These are phyloP conservation scores for Daldinia sp. DNA, from an alignment of 2,329 filamentous ascomycete species.

Conservation along the genomic window DNA sequence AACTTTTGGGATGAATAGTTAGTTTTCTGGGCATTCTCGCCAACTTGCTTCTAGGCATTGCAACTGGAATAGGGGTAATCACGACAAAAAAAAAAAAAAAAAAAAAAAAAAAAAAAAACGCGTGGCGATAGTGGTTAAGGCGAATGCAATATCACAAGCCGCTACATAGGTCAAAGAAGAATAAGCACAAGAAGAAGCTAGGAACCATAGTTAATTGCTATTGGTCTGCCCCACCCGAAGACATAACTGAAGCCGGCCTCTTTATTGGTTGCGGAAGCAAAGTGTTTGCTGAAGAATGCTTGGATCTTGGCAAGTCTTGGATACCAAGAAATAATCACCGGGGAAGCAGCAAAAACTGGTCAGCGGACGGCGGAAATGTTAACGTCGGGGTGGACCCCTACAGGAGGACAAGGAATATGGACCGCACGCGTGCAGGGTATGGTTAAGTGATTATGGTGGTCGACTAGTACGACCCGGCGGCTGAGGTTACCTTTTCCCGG, in stretches of 20 bases:
- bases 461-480: constrained; percentile 3
- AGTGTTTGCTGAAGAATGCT: neutral
- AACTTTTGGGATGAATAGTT: neutral
- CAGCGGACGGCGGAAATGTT: neutral
- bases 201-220: neutral
- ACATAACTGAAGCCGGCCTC: neutral
- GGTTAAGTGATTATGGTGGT: neutral
- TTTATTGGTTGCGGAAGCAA: neutral
- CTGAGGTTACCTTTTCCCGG: constrained; percentile 28
- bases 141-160: neutral
- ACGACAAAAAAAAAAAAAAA: too few relatives aligned
- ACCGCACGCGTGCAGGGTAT: neutral
- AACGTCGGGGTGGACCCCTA: neutral
- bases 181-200: neutral
- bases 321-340: neutral
- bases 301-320: constrained; percentile 25
- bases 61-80: neutral
- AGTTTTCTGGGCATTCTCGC: neutral
- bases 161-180: neutral
- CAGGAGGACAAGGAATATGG: neutral
- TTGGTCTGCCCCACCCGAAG: neutral
- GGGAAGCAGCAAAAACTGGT: neutral
- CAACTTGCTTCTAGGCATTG: neutral
- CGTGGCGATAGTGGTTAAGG: neutral
- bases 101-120: too few relatives aligned